phyloP scores from a whole-genome alignment of 176 grass and related monocot species.

The Oryza punctata region DNA sequence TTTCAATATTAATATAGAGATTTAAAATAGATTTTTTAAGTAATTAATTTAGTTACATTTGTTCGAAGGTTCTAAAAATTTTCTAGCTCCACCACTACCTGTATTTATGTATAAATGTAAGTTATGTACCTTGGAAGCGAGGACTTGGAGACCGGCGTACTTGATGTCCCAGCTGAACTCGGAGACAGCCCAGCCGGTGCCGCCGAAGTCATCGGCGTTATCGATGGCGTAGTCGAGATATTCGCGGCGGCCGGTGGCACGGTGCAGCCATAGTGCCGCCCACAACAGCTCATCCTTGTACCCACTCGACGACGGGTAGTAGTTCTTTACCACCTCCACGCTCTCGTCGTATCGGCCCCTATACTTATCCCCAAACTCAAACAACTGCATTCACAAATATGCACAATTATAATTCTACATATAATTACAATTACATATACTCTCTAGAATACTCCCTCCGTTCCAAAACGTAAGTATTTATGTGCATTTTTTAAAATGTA shows the following conservation, averaged over 20 bases:
- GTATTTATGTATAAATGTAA: too few relatives aligned
- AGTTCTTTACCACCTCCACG: slow-evolving; percentile 64
- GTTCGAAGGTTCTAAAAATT: too few relatives aligned
- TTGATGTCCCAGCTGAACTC: slow-evolving; percentile 99
- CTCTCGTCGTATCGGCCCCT: slow-evolving; percentile 64
- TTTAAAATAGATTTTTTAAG: too few relatives aligned
- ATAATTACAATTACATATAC: neutral
- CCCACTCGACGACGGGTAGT: slow-evolving; percentile 81
- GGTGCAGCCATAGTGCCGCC: slow-evolving; percentile 90
- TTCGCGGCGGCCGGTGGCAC: slow-evolving; percentile 50
- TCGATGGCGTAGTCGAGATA: slow-evolving; percentile 64
- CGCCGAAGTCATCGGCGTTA: slow-evolving; percentile 71
- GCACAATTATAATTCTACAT: too few relatives aligned
- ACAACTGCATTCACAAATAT: slow-evolving; percentile 42
- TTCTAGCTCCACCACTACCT: too few relatives aligned
- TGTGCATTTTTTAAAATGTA: too few relatives aligned
- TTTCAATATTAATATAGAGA: too few relatives aligned
- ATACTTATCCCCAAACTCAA: slow-evolving; percentile 80
- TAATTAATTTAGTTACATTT: too few relatives aligned
- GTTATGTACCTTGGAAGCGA: slow-evolving; percentile 67
- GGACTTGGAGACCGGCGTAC: slow-evolving; percentile 75
- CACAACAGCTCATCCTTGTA: slow-evolving; percentile 92
- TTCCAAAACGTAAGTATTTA: too few relatives aligned
- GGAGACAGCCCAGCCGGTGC: slow-evolving; percentile 79
- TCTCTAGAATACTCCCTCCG: too few relatives aligned